Percentiles rank a stretch among this genome's conserved stretches.
These are phyloP conservation scores for Crithidia expoeki DNA, from an alignment of 208 protist species.

Conservation along the genomic window DNA sequence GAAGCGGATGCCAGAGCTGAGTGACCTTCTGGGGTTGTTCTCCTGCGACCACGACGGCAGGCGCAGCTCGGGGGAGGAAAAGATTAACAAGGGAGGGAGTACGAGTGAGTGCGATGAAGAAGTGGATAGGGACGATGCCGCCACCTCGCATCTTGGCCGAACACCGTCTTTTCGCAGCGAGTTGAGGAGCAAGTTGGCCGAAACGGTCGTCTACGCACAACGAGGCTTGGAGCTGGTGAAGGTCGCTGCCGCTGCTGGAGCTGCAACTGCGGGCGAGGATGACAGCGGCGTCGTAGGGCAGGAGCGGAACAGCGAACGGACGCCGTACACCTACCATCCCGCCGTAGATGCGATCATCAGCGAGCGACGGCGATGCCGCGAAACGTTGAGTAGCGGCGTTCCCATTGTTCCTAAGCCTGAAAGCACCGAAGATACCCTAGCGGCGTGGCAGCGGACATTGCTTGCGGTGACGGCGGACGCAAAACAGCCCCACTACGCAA, in stretches of 20 bases:
- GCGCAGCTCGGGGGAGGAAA: not conserved
- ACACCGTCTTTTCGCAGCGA: not conserved
- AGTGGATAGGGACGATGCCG: not conserved
- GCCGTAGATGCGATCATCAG: slow-evolving; percentile 16
- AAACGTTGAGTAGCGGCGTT: not conserved
- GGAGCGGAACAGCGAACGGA: no score
- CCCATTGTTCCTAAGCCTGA: not conserved
- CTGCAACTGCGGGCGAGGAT: no score
- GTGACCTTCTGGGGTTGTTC: not conserved
- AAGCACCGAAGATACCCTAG: slow-evolving; percentile 2
- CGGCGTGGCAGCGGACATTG: slow-evolving; percentile 23
- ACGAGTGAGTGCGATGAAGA: not conserved
- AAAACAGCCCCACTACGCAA: not conserved
- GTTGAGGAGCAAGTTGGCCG: not conserved
- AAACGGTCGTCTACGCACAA: not conserved
- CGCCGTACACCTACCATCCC: slow-evolving; percentile 24
- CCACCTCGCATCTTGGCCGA: not conserved
- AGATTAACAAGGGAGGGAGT: not conserved
- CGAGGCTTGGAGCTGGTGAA: not conserved
- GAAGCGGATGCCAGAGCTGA: not conserved
- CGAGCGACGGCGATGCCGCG: not conserved
- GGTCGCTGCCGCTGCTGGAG: no score
- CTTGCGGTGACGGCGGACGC: slow-evolving; percentile 3
- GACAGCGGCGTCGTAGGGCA: not conserved
- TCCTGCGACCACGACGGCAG: not conserved